These are phyloP conservation scores for Durio zibethinus DNA, from an alignment of 345 rosid species.

Conservation along the genomic window DNA sequence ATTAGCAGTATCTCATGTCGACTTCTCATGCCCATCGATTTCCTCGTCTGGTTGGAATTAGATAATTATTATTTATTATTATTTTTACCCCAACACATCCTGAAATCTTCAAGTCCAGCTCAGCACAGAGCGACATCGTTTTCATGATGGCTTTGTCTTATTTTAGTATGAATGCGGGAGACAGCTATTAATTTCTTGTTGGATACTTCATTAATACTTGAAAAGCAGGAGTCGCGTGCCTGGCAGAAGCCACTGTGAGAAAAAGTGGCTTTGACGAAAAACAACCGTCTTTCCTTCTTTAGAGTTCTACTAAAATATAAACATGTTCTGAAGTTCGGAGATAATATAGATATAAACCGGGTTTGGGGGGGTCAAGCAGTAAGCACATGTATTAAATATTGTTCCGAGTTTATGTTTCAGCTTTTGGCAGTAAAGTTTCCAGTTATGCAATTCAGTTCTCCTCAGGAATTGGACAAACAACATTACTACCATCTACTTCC, in stretches of 20 bases:
- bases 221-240: conserved; percentile 18
- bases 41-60: background rate
- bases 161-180: too few species aligned
- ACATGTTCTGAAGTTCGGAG: background rate
- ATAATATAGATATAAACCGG: too few species aligned
- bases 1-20: background rate
- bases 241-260: background rate
- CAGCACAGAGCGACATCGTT: background rate
- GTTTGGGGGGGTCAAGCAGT: too few species aligned
- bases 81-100: background rate
- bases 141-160: background rate
- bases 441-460: conserved; percentile 29
- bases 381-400: too few species aligned
- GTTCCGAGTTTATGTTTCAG: background rate
- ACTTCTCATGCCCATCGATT: background rate
- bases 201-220: too few species aligned
- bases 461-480: conserved; percentile 14
- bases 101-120: background rate
- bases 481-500: conserved; percentile 22
- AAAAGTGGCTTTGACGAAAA: conserved; percentile 9
- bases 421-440: conserved; percentile 7
- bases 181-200: background rate
- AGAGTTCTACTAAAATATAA: background rate
- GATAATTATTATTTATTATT: background rate
- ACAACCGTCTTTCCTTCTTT: background rate